Percentiles rank a stretch among this genome's conserved stretches.
Evolutionary conservation across 257 asterid species (phyloP).

Genomic region (Solanum chilense): DNA sequence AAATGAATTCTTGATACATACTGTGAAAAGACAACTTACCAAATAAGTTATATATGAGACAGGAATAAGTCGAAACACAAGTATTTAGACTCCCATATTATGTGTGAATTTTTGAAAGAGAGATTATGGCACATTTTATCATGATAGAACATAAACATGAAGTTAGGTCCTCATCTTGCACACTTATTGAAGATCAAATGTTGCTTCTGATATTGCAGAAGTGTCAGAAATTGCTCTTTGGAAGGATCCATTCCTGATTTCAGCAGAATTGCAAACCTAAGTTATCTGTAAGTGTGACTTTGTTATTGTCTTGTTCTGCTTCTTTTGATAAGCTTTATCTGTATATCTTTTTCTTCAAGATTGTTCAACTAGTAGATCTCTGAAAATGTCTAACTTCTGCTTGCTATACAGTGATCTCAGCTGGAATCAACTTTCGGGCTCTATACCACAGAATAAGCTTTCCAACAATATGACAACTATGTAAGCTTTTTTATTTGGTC

Average conservation of each 20-base stretch:
- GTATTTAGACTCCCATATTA: neutral
- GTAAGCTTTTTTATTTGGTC: constrained; percentile 12
- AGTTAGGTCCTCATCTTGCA: neutral
- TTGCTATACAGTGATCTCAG: constrained; percentile 33
- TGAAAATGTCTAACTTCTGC: neutral
- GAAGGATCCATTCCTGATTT: constrained; percentile 32
- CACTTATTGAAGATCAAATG: neutral
- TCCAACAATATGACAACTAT: constrained; percentile 28
- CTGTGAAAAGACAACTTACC: neutral
- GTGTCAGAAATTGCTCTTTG: constrained; percentile 40
- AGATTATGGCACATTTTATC: neutral
- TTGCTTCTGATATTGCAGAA: constrained; percentile 21
- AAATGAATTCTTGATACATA: neutral
- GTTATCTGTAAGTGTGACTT: constrained; percentile 23
- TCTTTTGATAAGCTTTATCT: neutral
- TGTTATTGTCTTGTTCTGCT: neutral
- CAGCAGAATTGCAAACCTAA: constrained; percentile 23
- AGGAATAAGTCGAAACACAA: neutral
- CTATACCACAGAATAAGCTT: constrained; percentile 19
- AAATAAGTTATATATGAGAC: neutral
- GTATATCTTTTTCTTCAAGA: neutral
- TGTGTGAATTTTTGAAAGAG: neutral
- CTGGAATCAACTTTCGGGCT: constrained; percentile 28
- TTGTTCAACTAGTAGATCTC: neutral
- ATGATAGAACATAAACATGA: neutral